Evolutionary conservation across 2,329 filamentous ascomycete genomes (phyloP), one percentile per base, ranked within the genome.

Genomic region (Dactylella cylindrospora): DNA sequence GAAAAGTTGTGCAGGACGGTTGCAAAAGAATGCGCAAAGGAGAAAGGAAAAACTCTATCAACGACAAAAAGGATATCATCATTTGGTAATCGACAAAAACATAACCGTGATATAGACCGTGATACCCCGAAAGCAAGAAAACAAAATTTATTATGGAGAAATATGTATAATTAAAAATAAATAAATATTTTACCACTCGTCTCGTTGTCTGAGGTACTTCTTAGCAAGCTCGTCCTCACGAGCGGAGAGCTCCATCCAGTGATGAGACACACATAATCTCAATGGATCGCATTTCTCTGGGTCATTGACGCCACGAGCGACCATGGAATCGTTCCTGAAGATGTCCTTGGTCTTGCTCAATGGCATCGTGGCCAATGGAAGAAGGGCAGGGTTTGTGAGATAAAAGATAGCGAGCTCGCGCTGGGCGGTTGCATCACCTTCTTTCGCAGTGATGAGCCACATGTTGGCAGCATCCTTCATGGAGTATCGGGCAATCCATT

Each of bases 181-280:
- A 29, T 17, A 17, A 15, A 28, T 29, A 29, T 13, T 45, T 69
- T 83, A 80, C 71, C 83, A 79, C 70, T 84, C 81, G 68, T 81
- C 79, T 39, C 80, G 74, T 74, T 94, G 88, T 66, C 84, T 80
- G 72, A 96, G 75, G 74, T 91, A 90, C 71, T 85, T 86, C 71
- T 83, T 84, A 15, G 91, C 91, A 67, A 95, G 76, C 70, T 86
- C 81, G 71, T 97, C 91, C 1, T 90, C 90, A n/a, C 90, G 80
- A 68, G 88, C 86, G 29, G 88, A 90, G 66, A 88, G 78, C 75
- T 91, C 88, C 90, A 97, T 96, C 90, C 91, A 97, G 76, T 97
- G 91, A 73, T 94, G 84, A 7, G 91, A 91, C 54, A 95, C 82
- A 69, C 90, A 96, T 87, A 97, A 93, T 33, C 90, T 83, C 49